Evolutionary conservation across 169 alveolate genomes (phyloP), one percentile per base, ranked within the genome.

Genomic region (Babesia bovis): DNA sequence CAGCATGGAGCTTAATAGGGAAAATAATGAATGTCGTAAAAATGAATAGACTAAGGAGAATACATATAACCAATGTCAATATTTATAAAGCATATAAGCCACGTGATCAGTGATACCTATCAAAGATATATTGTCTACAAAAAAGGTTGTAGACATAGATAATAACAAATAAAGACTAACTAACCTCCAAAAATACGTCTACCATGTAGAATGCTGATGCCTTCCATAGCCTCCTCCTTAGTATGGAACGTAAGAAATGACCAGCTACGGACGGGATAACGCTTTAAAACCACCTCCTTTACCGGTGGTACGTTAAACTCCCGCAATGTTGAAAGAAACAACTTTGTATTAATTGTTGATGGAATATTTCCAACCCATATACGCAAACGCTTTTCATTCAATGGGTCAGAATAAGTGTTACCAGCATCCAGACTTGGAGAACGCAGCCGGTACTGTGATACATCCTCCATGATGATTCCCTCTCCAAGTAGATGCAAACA

Each of bases 321-420:
- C 42, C 38, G n/a, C 59, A 78, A 33, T 0, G 75, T 73, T 10
- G 51, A 28, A 15, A 59, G 19, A n/a, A 78, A 42, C 40, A 15
- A 47, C 52, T 38, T 26, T 7, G 57, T 36, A 26, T 26, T 66
- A 3, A 78, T 75, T 21, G 40, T 44, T n/a, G 55, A 36, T 2
- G 86, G 86, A 33, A 78, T 78, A 50, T 63, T 68, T 6, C 86
- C 86, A 2, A 78, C 76, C 86, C 86, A 78, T 38, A 78, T 78
- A 23, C 86, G 49, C 4, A 68, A 49, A 13, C 44, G 60, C 59
- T 57, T 68, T 75, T 78, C 86, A 19, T 68, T 78, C 56, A 57
- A 61, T 2, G 82, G 77, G 19, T 68, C 86, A 17, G 63, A 44
- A 42, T 30, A 32, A 7, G 86, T 13, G 56, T 67, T 26, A 17